phyloP scores from a whole-genome alignment of 1,139 yeast species.

The Yamadazyma siamensis region DNA sequence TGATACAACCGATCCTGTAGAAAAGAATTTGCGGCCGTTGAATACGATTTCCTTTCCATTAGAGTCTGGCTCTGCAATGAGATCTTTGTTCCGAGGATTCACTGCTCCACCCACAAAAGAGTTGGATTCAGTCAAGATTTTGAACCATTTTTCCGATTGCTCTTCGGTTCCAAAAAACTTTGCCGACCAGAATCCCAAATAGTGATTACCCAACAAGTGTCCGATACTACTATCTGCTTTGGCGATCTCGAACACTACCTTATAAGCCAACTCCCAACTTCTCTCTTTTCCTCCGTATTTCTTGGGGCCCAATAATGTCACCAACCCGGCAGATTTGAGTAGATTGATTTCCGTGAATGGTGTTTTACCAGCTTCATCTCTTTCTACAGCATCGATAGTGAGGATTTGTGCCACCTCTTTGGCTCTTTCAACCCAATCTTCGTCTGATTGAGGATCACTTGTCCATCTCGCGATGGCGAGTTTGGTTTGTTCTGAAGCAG shows the following conservation, averaged over 20 bases:
- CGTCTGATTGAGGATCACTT: not conserved
- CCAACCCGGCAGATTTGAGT: not conserved
- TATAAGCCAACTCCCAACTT: conserved; percentile 1
- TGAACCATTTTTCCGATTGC: conserved; percentile 1
- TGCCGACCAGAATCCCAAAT: conserved; percentile 1
- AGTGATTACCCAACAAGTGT: conserved; percentile 1
- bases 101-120: conserved; percentile 1
- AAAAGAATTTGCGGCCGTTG: not conserved
- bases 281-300: not conserved
- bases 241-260: not conserved
- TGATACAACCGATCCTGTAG: not conserved
- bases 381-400: conserved; percentile 1
- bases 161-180: not conserved
- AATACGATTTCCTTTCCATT: conserved; percentile 1
- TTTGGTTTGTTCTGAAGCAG: too few relatives aligned
- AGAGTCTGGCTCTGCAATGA: conserved; percentile 1
- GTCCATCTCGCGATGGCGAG: too few relatives aligned
- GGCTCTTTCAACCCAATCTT: not conserved
- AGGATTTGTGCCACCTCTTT: not conserved
- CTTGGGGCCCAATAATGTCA: not conserved
- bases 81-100: conserved; percentile 1
- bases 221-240: conserved; percentile 1
- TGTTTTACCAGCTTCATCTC: not conserved
- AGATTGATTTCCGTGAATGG: conserved; percentile 1
- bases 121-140: conserved; percentile 1